Evolutionary conservation across 1,284 basidiomycete genomes (phyloP).

Genomic region (Agroathelia rolfsii): DNA sequence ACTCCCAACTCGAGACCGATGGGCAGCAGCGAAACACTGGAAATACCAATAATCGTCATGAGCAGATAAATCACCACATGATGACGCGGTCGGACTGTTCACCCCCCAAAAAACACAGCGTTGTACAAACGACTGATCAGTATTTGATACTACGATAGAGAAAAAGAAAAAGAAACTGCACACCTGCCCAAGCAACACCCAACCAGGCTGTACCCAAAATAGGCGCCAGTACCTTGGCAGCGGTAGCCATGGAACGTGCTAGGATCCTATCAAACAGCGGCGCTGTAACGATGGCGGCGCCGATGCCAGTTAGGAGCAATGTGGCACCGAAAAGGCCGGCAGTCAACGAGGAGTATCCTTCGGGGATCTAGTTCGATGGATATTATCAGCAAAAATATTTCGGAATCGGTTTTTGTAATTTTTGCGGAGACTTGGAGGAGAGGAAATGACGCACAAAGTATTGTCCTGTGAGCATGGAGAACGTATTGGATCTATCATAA

Average conservation of each 20-base stretch:
- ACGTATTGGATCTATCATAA: constrained; percentile 33
- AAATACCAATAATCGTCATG: constrained; percentile 55
- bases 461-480: constrained; percentile 56
- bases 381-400: constrained; percentile 4
- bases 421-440: background rate
- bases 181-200: constrained; percentile 69
- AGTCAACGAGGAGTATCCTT: constrained; percentile 54
- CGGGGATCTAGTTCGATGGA: constrained; percentile 57
- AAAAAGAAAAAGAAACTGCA: constrained; percentile 13
- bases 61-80: constrained; percentile 50
- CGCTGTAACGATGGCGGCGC: constrained; percentile 52
- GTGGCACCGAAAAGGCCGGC: constrained; percentile 63
- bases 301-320: constrained; percentile 58
- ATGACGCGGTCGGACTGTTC: constrained; percentile 50
- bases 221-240: constrained; percentile 51
- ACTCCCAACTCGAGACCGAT: constrained; percentile 65
- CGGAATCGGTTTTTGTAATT: background rate
- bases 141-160: background rate
- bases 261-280: constrained; percentile 73
- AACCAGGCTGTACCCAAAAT: constrained; percentile 54
- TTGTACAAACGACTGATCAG: background rate
- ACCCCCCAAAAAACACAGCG: background rate
- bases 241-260: constrained; percentile 55
- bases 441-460: constrained; percentile 40
- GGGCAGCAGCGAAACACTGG: constrained; percentile 60